Evolutionary conservation across 1,139 yeast genomes (phyloP).

Genomic region (Taphrina sp.): DNA sequence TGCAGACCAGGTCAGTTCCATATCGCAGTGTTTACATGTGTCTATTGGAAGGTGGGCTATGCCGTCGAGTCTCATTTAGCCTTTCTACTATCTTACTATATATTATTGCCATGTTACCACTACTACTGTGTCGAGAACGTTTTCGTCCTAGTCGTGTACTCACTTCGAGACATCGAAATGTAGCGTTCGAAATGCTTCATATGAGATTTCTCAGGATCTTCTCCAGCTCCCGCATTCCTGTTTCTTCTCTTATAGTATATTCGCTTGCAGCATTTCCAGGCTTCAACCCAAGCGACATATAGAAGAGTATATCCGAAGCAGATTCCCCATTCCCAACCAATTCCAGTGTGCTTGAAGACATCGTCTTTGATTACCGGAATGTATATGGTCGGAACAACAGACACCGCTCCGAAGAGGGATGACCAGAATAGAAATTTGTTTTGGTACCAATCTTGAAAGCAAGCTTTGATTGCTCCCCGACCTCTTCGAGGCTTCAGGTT

Average conservation of each 20-base stretch:
- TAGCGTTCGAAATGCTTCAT: slow-evolving; percentile 22
- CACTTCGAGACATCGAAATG: slow-evolving; percentile 20
- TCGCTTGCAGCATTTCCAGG: slow-evolving; percentile 38
- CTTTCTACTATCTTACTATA: no score
- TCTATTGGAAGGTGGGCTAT: no score
- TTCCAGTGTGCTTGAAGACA: slow-evolving; percentile 73
- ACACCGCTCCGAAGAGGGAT: slow-evolving; percentile 63
- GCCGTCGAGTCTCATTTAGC: no score
- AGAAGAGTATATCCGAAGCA: slow-evolving; percentile 60
- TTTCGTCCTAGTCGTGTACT: no score
- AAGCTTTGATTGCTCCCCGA: slow-evolving; percentile 5
- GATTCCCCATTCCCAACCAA: slow-evolving; percentile 81
- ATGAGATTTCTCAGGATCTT: slow-evolving; percentile 1
- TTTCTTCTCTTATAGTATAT: no score
- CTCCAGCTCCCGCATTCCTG: background rate
- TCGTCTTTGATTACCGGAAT: slow-evolving; percentile 80
- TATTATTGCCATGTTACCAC: no score
- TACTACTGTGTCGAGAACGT: no score
- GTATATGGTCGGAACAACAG: slow-evolving; percentile 80
- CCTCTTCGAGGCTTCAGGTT: slow-evolving; percentile 36
- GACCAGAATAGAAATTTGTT: slow-evolving; percentile 86
- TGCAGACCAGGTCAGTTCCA: no score
- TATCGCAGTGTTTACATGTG: no score
- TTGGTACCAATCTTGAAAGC: slow-evolving; percentile 37
- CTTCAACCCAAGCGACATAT: slow-evolving; percentile 36